Base-by-base conservation (phyloP, 2,329 filamentous ascomycete species). In the Colletotrichum gigasporum region DNA sequence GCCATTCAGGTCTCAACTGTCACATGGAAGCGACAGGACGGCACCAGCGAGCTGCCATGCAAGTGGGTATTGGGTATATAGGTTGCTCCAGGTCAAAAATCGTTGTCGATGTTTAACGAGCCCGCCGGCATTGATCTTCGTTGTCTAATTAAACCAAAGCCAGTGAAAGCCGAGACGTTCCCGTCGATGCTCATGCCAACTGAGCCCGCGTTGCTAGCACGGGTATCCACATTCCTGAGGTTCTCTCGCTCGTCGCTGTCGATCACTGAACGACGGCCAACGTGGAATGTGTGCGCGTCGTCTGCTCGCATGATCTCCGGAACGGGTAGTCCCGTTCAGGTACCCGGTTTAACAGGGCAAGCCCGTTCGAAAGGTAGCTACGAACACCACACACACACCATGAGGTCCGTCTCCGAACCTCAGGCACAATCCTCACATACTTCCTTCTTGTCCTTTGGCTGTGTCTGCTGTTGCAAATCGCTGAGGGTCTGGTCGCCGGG, bases 391-490 rank as follows among this genome's bases (percentile, higher is more conserved):
- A n/a, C n/a, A n/a, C n/a, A n/a, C n/a, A n/a, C 24, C n/a, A 30
- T 7, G 30, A 53, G 26, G 22, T 53, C 20, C 20, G 24, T 20
- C n/a, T 24, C 24, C 4, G 18, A 18, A 24, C 22, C 11, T 64
- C 45, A 64, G 7, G 56, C 61, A 28, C 61, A 64, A 18, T 64
- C 66, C 30, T 67, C 64, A 47, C 66, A 68, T 11, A 30, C 53
- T 7, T 54, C 47, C 51, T 57, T 56, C 22, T 22, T n/a, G 11
- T 37, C 24, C 39, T 60, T 53, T 28, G 41, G 53, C 41, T 39
- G n/a, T 10, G 28, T 14, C 14, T 52, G 34, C 10, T 32, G 45
- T 6, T 54, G 50, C 28, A 24, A 20, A 24, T 48, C 32, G 6
- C 41, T 14, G 16, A 42, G 39, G 11, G n/a, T 20, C 26, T 57